Evolutionary conservation across 352 stramenopile species (phyloP).

Genomic region (Phytopythium vexans): DNA sequence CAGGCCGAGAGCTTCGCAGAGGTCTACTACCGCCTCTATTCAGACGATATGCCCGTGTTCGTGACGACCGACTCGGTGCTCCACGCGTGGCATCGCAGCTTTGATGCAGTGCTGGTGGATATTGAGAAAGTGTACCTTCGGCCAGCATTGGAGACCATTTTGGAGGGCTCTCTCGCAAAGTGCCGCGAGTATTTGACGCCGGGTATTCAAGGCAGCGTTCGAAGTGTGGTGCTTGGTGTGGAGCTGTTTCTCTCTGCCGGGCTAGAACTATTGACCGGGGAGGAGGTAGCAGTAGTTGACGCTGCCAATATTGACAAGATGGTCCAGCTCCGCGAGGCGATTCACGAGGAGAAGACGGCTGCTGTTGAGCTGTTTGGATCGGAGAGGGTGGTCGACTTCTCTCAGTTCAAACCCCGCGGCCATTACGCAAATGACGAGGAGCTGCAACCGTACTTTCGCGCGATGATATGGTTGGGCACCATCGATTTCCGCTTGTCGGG

Average conservation of each 20-base stretch:
- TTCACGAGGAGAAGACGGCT: constrained; percentile 1
- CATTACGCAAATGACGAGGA: constrained; percentile 14
- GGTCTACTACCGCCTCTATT: constrained; percentile 22
- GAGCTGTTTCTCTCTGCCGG: constrained; percentile 10
- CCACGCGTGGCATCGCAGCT: constrained; percentile 31
- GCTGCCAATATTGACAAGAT: too few relatives aligned
- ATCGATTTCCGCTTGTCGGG: too few relatives aligned
- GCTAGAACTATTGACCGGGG: constrained; percentile 7
- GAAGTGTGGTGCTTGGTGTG: constrained; percentile 8
- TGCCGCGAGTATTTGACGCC: background rate
- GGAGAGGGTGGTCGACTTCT: constrained; percentile 13
- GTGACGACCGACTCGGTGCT: too few relatives aligned
- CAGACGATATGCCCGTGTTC: constrained; percentile 24
- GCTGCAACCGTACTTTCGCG: constrained; percentile 12
- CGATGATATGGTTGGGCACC: too few relatives aligned
- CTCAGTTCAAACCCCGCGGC: constrained; percentile 16
- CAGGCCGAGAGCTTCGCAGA: too few relatives aligned
- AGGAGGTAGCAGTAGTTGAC: background rate
- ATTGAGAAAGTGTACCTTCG: constrained; percentile 8
- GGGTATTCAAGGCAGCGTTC: too few relatives aligned
- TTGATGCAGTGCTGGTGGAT: constrained; percentile 20
- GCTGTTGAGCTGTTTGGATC: constrained; percentile 7
- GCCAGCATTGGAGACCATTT: constrained; percentile 1
- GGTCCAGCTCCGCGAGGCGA: too few relatives aligned
- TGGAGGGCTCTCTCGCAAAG: background rate